phyloP scores from a whole-genome alignment of 768 basidiomycete genomes.

The Inosperma sp. region DNA sequence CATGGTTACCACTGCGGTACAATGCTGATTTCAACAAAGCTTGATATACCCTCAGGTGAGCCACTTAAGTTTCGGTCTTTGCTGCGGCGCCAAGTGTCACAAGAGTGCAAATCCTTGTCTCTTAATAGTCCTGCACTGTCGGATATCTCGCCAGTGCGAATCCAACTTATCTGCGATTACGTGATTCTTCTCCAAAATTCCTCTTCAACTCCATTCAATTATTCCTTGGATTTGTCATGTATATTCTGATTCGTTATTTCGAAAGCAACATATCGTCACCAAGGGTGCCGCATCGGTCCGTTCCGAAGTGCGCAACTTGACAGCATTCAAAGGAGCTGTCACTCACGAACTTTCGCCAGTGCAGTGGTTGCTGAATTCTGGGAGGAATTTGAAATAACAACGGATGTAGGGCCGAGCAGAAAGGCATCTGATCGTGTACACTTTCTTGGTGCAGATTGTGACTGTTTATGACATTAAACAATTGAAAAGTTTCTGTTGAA shows the following conservation, averaged over 20 bases:
- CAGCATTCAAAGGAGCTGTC: constrained; percentile 43
- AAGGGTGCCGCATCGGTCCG: constrained; percentile 88
- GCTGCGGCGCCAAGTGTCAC: too few relatives aligned
- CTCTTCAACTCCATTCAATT: neutral
- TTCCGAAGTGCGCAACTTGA: constrained; percentile 86
- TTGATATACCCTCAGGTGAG: constrained; percentile 67
- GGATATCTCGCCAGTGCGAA: neutral
- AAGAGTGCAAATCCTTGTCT: too few relatives aligned
- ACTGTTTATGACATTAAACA: constrained; percentile 44
- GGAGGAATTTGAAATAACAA: constrained; percentile 45
- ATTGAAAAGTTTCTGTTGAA: constrained; percentile 41
- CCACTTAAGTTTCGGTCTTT: constrained; percentile 34
- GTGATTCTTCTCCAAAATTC: neutral
- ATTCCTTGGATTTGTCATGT: neutral
- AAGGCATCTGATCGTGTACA: neutral
- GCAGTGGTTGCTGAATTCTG: constrained; percentile 69
- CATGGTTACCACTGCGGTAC: constrained; percentile 98
- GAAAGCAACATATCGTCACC: constrained; percentile 72
- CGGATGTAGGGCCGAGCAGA: constrained; percentile 24
- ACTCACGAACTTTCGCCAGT: constrained; percentile 67
- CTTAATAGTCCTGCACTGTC: too few relatives aligned
- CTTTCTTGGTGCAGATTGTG: constrained; percentile 29
- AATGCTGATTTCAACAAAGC: constrained; percentile 86
- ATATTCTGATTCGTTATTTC: neutral
- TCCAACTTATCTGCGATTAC: neutral